These are phyloP conservation scores for Aspergillus brunneoviolaceus DNA, from an alignment of 2,329 filamentous ascomycete species.

Conservation along the genomic window DNA sequence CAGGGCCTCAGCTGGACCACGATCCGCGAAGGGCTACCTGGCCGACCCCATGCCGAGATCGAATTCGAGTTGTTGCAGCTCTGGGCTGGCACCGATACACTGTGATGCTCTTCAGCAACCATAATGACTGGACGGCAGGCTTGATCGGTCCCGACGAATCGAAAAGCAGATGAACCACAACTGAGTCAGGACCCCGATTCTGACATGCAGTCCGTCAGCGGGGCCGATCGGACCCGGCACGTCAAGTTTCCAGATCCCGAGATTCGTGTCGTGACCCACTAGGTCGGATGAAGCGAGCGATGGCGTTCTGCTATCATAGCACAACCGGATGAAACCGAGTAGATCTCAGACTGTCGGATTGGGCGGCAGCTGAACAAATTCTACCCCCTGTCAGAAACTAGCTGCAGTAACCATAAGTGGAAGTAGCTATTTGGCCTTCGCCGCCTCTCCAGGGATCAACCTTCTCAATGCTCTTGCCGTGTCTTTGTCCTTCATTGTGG, in stretches of 20 bases:
- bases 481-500: background rate
- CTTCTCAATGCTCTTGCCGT: background rate
- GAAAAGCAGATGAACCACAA: conserved; percentile 2
- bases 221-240: conserved; percentile 1
- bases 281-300: background rate
- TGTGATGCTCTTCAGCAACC: conserved; percentile 15
- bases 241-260: conserved; percentile 2
- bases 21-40: conserved; percentile 29
- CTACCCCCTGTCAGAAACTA: background rate
- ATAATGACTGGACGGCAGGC: conserved; percentile 2
- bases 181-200: conserved; percentile 5
- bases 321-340: conserved; percentile 2
- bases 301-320: background rate
- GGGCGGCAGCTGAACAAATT: background rate
- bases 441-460: background rate
- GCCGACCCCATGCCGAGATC: conserved; percentile 30
- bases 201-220: conserved; percentile 6
- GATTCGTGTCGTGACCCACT: conserved; percentile 1
- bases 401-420: conserved; percentile 1
- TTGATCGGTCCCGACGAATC: background rate
- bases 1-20: conserved; percentile 32
- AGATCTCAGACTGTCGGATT: background rate
- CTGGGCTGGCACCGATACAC: conserved; percentile 27
- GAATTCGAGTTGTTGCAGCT: conserved; percentile 36
- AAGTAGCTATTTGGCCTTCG: background rate